A percentile compares a stretch with the other conserved stretches of the same genome.
Conservation (phyloP, 176 grass and related monocot species). For the Ampelocalamus luodianensis region DNA sequence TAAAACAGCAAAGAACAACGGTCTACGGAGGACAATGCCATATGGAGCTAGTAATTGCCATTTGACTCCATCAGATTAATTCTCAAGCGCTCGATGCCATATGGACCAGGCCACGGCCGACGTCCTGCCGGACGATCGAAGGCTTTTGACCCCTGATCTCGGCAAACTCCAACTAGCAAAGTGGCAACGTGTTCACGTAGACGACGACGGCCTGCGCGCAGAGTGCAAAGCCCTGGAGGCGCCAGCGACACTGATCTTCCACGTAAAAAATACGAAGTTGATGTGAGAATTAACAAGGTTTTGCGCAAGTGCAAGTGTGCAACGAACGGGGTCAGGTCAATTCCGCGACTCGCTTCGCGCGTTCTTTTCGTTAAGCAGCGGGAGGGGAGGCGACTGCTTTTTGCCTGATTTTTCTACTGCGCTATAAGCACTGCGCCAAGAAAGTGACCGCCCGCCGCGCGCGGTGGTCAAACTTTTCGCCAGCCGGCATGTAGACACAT, state of each 20-base stretch:
- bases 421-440: not conserved
- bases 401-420: not conserved
- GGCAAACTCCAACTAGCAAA: slow-evolving; percentile 17
- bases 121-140: not conserved
- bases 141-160: slow-evolving; percentile 26
- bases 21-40: not conserved
- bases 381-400: not conserved
- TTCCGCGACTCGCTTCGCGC: not conserved
- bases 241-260: not conserved
- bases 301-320: slow-evolving; percentile 10
- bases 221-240: not conserved
- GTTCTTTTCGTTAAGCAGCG: not conserved
- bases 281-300: not conserved
- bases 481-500: not conserved
- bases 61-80: not conserved
- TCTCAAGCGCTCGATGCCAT: not conserved
- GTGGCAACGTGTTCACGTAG: not conserved
- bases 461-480: slow-evolving; percentile 13
- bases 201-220: not conserved
- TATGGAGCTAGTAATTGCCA: not conserved
- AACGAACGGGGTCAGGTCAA: not conserved
- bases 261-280: not conserved
- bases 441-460: not conserved
- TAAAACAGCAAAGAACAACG: not conserved
- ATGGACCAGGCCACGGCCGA: not conserved